These are phyloP conservation scores for Bacidia gigantensis DNA, from an alignment of 495 filamentous ascomycete species.

Conservation along the genomic window DNA sequence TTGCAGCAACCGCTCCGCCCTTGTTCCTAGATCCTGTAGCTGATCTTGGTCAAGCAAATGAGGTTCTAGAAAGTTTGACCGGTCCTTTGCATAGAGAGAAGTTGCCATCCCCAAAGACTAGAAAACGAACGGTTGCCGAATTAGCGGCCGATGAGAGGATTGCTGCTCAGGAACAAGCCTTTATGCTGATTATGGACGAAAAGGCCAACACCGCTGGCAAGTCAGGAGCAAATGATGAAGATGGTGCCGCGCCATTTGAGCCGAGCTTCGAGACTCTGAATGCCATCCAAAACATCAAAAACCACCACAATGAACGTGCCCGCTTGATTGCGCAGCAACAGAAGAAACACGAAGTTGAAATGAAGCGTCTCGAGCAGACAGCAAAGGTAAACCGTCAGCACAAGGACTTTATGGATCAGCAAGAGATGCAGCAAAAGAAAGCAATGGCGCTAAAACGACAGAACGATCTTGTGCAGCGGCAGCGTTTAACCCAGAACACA, in stretches of 20 bases:
- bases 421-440: slow-evolving; percentile 5
- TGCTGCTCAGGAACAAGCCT: slow-evolving; percentile 74
- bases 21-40: slow-evolving; percentile 64
- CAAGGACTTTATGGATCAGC: slow-evolving; percentile 16
- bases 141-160: slow-evolving; percentile 85
- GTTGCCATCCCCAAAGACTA: slow-evolving; percentile 69
- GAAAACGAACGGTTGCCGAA: slow-evolving; percentile 90
- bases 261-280: slow-evolving; percentile 86
- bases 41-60: slow-evolving; percentile 50
- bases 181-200: slow-evolving; percentile 90
- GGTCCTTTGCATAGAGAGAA: slow-evolving; percentile 62
- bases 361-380: slow-evolving; percentile 43
- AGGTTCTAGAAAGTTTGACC: slow-evolving; percentile 51
- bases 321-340: slow-evolving; percentile 1
- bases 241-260: slow-evolving; percentile 56
- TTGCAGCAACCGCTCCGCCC: slow-evolving; percentile 54
- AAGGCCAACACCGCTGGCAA: slow-evolving; percentile 41
- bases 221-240: slow-evolving; percentile 45
- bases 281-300: slow-evolving; percentile 69
- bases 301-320: slow-evolving; percentile 55
- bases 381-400: slow-evolving; percentile 13
- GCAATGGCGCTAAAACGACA: slow-evolving; percentile 18
- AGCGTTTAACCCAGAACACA: slow-evolving; percentile 38
- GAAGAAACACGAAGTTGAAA: slow-evolving; percentile 44
- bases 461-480: slow-evolving; percentile 28